Evolutionary conservation across 2,329 filamentous ascomycete species (phyloP).

Genomic region (Pseudopyricularia cyperi): DNA sequence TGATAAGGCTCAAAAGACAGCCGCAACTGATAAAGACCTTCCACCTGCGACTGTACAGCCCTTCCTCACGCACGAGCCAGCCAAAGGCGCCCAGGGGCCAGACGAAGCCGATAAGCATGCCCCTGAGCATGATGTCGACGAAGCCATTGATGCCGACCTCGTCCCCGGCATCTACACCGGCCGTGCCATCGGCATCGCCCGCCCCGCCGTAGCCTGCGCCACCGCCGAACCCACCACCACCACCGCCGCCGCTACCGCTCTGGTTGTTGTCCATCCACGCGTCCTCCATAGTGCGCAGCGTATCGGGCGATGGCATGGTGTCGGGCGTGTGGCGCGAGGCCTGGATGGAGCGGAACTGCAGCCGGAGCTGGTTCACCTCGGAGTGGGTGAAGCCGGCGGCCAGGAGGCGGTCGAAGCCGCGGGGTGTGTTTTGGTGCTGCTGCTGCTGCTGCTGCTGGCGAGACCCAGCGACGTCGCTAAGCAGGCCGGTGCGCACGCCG

Average conservation of each 20-base stretch:
- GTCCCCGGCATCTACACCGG: slow-evolving; percentile 36
- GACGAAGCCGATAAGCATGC: slow-evolving; percentile 85
- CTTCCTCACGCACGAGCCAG: slow-evolving; percentile 78
- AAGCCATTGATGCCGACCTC: slow-evolving; percentile 36
- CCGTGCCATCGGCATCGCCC: slow-evolving; percentile 18
- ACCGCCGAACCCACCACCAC: slow-evolving; percentile 20
- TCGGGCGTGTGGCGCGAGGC: slow-evolving; percentile 74
- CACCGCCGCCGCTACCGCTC: slow-evolving; percentile 18
- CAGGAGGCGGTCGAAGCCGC: slow-evolving; percentile 81
- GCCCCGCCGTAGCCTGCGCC: slow-evolving; percentile 18
- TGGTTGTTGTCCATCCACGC: slow-evolving; percentile 71
- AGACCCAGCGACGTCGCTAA: neutral
- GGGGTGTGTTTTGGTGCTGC: slow-evolving; percentile 31
- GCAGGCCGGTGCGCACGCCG: neutral
- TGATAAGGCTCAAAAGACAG: slow-evolving; percentile 63
- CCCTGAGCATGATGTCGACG: slow-evolving; percentile 76
- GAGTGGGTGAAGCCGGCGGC: slow-evolving; percentile 66
- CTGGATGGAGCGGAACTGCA: slow-evolving; percentile 82
- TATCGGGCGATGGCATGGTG: slow-evolving; percentile 69
- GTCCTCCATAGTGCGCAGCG: slow-evolving; percentile 71
- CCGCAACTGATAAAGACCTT: slow-evolving; percentile 80
- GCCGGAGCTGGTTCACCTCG: slow-evolving; percentile 72
- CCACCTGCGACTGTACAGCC: slow-evolving; percentile 73
- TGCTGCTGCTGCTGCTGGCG: neutral
- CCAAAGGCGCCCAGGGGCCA: slow-evolving; percentile 80